These are phyloP conservation scores for Fusarium irregulare DNA, from an alignment of 2,329 filamentous ascomycete species.

Conservation along the genomic window DNA sequence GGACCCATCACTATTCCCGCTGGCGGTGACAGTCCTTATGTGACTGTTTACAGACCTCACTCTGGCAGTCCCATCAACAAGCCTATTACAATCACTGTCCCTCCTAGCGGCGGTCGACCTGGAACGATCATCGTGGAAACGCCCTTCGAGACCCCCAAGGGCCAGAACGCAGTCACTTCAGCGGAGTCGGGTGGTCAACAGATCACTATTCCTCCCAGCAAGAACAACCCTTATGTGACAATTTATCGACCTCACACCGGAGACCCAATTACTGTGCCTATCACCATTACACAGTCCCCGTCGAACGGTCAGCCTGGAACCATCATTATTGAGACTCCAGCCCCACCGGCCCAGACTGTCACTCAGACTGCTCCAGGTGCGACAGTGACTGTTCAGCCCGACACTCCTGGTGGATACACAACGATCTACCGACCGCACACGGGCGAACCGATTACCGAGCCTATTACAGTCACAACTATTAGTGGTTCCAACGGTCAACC, in stretches of 20 bases:
- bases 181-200: constrained; percentile 3
- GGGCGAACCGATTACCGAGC: constrained; percentile 20
- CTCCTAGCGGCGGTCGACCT: constrained; percentile 9
- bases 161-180: constrained; percentile 21
- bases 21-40: constrained; percentile 12
- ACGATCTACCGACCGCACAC: constrained; percentile 31
- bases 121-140: constrained; percentile 35
- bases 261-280: constrained; percentile 29
- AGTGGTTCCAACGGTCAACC: constrained; percentile 26
- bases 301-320: constrained; percentile 33
- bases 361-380: constrained; percentile 10
- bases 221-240: constrained; percentile 29
- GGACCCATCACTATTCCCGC: constrained; percentile 28
- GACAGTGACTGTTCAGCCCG: constrained; percentile 22
- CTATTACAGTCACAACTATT: constrained; percentile 30
- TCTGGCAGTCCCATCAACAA: constrained; percentile 11
- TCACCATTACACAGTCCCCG: constrained; percentile 32
- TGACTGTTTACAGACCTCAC: constrained; percentile 31
- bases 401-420: constrained; percentile 8
- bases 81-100: constrained; percentile 21
- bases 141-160: constrained; percentile 25
- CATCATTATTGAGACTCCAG: constrained; percentile 32
- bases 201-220: constrained; percentile 31
- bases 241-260: constrained; percentile 31
- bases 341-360: constrained; percentile 3